Percentiles rank a stretch among this genome's conserved stretches.
phyloP scores from a whole-genome alignment of 192 early-diverging fungal species.

The Gonapodya prolifera region DNA sequence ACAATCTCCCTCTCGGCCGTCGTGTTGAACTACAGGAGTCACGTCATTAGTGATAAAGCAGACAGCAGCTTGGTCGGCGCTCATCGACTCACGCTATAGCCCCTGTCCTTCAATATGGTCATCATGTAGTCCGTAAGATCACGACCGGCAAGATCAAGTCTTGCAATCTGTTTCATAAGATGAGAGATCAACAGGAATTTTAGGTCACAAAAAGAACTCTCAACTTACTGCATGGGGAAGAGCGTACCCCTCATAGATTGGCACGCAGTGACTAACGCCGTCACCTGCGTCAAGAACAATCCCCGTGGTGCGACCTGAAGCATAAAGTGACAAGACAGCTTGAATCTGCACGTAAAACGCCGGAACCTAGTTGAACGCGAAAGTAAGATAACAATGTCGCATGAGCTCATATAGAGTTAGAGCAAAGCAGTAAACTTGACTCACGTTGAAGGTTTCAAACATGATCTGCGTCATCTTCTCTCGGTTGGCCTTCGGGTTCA shows the following conservation, averaged over 20 bases:
- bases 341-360: constrained; percentile 98
- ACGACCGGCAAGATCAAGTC: constrained; percentile 94
- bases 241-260: too few relatives aligned
- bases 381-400: too few relatives aligned
- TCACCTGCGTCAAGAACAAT: constrained; percentile 97
- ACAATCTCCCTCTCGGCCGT: constrained; percentile 96
- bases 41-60: too few relatives aligned
- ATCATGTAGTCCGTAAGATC: constrained; percentile 91
- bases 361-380: too few relatives aligned
- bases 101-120: constrained; percentile 90
- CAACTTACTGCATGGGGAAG: constrained; percentile 16
- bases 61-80: too few relatives aligned
- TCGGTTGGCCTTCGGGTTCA: constrained; percentile 97
- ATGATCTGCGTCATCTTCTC: constrained; percentile 99
- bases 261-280: constrained; percentile 94
- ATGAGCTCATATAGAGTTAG: background rate
- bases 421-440: background rate
- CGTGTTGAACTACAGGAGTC: constrained; percentile 63
- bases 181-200: background rate
- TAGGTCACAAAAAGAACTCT: background rate
- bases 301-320: constrained; percentile 96
- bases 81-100: too few relatives aligned
- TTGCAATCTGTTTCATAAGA: constrained; percentile 45
- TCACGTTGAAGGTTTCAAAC: constrained; percentile 95
- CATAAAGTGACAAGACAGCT: constrained; percentile 91